These are phyloP conservation scores for Bacterosira constricta DNA, from an alignment of 108 stramenopile genomes.

Conservation along the genomic window DNA sequence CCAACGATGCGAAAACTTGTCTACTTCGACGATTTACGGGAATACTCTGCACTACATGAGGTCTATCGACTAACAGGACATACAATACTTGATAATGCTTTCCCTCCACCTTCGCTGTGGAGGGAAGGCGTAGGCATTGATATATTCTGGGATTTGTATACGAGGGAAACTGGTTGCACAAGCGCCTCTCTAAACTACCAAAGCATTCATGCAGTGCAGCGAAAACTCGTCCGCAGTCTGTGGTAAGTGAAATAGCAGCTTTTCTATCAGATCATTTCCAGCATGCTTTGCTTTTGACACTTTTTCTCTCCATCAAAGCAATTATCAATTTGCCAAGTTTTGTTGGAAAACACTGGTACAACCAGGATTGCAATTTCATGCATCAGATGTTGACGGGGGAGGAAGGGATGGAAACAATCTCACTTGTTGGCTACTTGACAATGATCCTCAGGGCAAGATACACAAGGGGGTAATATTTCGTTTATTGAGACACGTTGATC, in stretches of 20 bases:
- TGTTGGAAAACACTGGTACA: slow-evolving; percentile 44
- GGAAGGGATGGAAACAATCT: neutral
- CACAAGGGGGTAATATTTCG: slow-evolving; percentile 17
- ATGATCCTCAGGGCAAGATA: slow-evolving; percentile 7
- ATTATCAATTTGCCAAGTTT: slow-evolving; percentile 47
- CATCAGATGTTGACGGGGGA: neutral
- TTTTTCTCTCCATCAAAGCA: neutral
- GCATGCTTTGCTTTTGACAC: neutral
- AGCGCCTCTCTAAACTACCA: slow-evolving; percentile 17
- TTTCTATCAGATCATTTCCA: neutral
- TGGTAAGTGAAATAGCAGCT: slow-evolving; percentile 7
- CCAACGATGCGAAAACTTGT: slow-evolving; percentile 21
- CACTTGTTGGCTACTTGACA: slow-evolving; percentile 36
- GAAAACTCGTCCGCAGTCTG: slow-evolving; percentile 19
- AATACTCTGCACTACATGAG: slow-evolving; percentile 36
- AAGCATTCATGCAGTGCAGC: neutral
- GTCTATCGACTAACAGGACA: slow-evolving; percentile 34
- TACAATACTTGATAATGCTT: slow-evolving; percentile 7
- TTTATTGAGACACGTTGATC: slow-evolving; percentile 16
- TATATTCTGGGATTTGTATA: slow-evolving; percentile 29
- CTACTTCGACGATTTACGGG: slow-evolving; percentile 39
- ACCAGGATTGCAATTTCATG: slow-evolving; percentile 33
- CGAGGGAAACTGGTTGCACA: slow-evolving; percentile 25
- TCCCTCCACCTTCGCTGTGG: slow-evolving; percentile 39
- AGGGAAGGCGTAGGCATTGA: slow-evolving; percentile 22